These are phyloP conservation scores for Avena atlantica DNA, from an alignment of 176 grass and related monocot species.

Conservation along the genomic window DNA sequence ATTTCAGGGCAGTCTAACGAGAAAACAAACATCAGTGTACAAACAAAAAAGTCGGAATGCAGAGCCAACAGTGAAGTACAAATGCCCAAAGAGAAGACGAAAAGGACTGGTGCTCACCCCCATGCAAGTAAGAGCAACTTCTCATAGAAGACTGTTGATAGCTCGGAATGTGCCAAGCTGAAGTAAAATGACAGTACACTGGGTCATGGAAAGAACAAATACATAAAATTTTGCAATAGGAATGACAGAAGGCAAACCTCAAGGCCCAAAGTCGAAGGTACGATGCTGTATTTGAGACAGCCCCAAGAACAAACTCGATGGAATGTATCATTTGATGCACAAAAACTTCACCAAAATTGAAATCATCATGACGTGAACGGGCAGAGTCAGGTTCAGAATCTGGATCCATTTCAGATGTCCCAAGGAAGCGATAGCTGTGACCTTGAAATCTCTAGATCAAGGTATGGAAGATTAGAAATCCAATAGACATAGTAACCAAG, in stretches of 20 bases:
- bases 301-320: slow-evolving; percentile 98
- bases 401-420: slow-evolving; percentile 87
- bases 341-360: slow-evolving; percentile 99
- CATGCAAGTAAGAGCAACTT: slow-evolving; percentile 95
- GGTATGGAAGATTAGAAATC: slow-evolving; percentile 27
- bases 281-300: slow-evolving; percentile 98
- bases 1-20: slow-evolving; percentile 16
- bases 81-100: neutral
- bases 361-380: slow-evolving; percentile 81
- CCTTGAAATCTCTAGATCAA: slow-evolving; percentile 95
- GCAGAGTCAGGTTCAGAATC: slow-evolving; percentile 98
- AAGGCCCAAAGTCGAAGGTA: slow-evolving; percentile 99
- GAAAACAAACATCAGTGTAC: neutral
- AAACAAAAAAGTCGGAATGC: neutral
- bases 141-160: slow-evolving; percentile 99
- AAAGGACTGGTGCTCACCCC: slow-evolving; percentile 59
- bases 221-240: slow-evolving; percentile 13
- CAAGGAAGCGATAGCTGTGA: slow-evolving; percentile 88
- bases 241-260: slow-evolving; percentile 61
- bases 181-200: slow-evolving; percentile 45
- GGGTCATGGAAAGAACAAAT: slow-evolving; percentile 41
- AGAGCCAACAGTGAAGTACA: neutral
- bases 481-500: neutral
- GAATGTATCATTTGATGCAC: slow-evolving; percentile 99
- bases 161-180: slow-evolving; percentile 98